These are phyloP conservation scores for Syncephalastrum contaminatum DNA, from an alignment of 371 early-diverging fungal species.

Conservation along the genomic window DNA sequence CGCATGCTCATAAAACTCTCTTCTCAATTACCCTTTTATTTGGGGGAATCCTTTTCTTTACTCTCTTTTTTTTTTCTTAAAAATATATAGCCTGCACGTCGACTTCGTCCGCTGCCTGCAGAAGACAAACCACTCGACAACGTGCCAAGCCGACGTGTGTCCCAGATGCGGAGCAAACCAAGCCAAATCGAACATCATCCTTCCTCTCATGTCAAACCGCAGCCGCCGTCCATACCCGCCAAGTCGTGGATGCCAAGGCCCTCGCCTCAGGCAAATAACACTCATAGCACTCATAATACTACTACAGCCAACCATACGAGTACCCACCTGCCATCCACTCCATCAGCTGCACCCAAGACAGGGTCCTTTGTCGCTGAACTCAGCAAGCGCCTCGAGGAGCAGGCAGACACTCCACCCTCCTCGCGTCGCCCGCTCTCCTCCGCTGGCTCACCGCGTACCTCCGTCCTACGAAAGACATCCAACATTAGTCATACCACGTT, in stretches of 20 bases:
- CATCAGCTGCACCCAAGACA: conserved; percentile 17
- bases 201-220: conserved; percentile 1
- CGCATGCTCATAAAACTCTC: too few species aligned
- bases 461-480: conserved; percentile 8
- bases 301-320: neutral
- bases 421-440: neutral
- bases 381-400: conserved; percentile 29
- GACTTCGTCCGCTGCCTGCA: too few species aligned
- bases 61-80: too few species aligned
- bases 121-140: too few species aligned
- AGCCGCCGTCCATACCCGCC: conserved; percentile 8
- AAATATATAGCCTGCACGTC: too few species aligned
- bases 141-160: too few species aligned
- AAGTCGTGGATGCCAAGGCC: conserved; percentile 14
- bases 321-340: neutral
- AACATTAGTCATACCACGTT: neutral
- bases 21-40: too few species aligned
- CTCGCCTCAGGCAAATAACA: conserved; percentile 1
- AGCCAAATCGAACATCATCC: neutral
- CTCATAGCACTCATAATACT: neutral
- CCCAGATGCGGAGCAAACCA: too few species aligned
- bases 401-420: conserved; percentile 3
- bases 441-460: conserved; percentile 6
- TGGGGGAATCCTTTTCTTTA: too few species aligned
- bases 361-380: conserved; percentile 36